Percentiles rank a stretch among this genome's conserved stretches.
These are phyloP conservation scores for Metschnikowia corniflorae DNA, from an alignment of 805 yeast genomes.

Conservation along the genomic window DNA sequence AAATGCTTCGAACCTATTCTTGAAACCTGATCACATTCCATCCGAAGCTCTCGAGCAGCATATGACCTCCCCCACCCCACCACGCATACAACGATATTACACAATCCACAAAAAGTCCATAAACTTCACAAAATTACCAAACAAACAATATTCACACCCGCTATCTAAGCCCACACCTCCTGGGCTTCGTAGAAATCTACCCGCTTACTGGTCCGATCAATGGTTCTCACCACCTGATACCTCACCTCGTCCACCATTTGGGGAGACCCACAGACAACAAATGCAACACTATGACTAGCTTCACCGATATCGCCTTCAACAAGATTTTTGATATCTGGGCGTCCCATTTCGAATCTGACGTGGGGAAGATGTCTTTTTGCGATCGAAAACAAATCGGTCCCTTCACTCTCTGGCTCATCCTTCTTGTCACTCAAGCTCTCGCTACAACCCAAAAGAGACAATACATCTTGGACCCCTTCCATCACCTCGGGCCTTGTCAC, in stretches of 20 bases:
- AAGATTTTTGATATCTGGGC: conserved; percentile 37
- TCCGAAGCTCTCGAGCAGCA: too few species aligned
- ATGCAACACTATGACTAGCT: conserved; percentile 39
- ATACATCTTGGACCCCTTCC: conserved; percentile 14
- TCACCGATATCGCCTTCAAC: conserved; percentile 35
- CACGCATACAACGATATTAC: too few species aligned
- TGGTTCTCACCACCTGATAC: conserved; percentile 39
- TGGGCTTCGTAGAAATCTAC: conserved; percentile 73
- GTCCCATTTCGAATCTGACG: conserved; percentile 42
- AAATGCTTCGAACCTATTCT: too few species aligned
- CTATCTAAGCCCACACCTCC: conserved; percentile 61
- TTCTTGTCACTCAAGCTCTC: conserved; percentile 2
- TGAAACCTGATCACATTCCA: too few species aligned
- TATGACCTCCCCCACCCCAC: too few species aligned
- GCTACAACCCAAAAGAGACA: neutral
- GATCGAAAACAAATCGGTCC: conserved; percentile 8
- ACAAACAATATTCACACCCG: too few species aligned
- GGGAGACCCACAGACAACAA: conserved; percentile 63
- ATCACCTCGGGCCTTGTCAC: conserved; percentile 13
- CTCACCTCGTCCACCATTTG: conserved; percentile 56
- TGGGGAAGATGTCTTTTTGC: conserved; percentile 26
- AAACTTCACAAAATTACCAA: too few species aligned
- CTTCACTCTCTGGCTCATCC: neutral
- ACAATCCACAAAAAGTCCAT: too few species aligned
- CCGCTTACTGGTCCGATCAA: conserved; percentile 39